phyloP scores from a whole-genome alignment of 345 rosid genomes.

The Linum usitatissimum region DNA sequence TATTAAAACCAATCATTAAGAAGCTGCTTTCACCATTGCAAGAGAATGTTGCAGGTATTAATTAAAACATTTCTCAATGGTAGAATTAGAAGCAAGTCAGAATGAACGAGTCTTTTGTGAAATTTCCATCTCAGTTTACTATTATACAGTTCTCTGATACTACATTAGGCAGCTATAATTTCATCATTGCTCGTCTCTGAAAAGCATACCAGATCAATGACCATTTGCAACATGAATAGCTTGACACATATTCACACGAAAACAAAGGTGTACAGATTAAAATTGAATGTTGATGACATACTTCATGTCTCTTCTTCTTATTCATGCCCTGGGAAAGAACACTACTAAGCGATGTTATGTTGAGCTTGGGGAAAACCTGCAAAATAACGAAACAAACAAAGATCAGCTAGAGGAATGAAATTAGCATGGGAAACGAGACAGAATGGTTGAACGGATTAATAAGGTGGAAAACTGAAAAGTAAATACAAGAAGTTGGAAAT shows the following conservation, averaged over 20 bases:
- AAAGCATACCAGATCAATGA: background rate
- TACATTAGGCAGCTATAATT: background rate
- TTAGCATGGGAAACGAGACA: background rate
- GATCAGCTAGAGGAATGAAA: background rate
- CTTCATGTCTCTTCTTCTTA: conserved; percentile 84
- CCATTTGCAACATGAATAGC: background rate
- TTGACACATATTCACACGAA: background rate
- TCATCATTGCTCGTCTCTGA: background rate
- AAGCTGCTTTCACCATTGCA: too few species aligned
- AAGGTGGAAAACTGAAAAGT: too few species aligned
- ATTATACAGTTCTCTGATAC: background rate
- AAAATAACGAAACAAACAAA: conserved; percentile 2
- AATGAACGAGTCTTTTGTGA: too few species aligned
- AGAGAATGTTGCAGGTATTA: background rate
- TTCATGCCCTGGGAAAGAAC: conserved; percentile 91
- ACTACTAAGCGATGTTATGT: conserved; percentile 34
- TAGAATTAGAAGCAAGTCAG: background rate
- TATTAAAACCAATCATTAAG: background rate
- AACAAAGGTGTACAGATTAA: conserved; percentile 4
- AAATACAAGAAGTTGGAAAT: too few species aligned
- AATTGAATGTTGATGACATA: conserved; percentile 16
- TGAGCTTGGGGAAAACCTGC: conserved; percentile 46
- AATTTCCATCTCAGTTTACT: too few species aligned
- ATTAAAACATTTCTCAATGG: background rate
- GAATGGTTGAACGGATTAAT: too few species aligned